These are phyloP conservation scores for Rhynchospora tenuis DNA, from an alignment of 176 grass and related monocot species.

Conservation along the genomic window DNA sequence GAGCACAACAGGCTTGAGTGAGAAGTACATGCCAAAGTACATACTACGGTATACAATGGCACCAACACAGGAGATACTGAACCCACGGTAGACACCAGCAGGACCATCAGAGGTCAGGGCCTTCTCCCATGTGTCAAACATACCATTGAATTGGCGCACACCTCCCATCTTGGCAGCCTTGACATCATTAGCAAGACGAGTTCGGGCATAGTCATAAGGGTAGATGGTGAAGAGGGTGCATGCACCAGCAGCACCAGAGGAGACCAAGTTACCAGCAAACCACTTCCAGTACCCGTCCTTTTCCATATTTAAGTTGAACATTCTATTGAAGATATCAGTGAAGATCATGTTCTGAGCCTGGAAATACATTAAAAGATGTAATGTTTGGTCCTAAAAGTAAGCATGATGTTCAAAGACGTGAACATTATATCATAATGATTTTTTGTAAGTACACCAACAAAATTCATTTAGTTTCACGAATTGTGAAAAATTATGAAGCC, in stretches of 20 bases:
- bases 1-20: too few species aligned
- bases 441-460: too few species aligned
- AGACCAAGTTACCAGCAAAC: conserved; percentile 57
- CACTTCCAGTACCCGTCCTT: conserved; percentile 69
- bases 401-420: too few species aligned
- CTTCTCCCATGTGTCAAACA: conserved; percentile 48
- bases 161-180: conserved; percentile 53
- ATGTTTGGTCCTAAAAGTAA: too few species aligned
- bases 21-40: background rate
- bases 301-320: conserved; percentile 71
- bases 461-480: too few species aligned
- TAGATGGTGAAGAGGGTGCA: conserved; percentile 58
- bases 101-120: conserved; percentile 42
- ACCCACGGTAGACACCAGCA: conserved; percentile 50
- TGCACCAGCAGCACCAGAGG: conserved; percentile 53
- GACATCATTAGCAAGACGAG: conserved; percentile 53
- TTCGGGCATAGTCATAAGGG: conserved; percentile 52
- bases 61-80: conserved; percentile 53
- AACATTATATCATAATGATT: too few species aligned
- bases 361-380: conserved; percentile 6
- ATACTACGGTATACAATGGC: conserved; percentile 44
- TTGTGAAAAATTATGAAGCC: too few species aligned
- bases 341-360: conserved; percentile 56
- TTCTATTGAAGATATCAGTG: conserved; percentile 59
- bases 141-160: conserved; percentile 51